phyloP scores from a whole-genome alignment of 164 flowering plant genomes.

The Aristolochia fimbriata region DNA sequence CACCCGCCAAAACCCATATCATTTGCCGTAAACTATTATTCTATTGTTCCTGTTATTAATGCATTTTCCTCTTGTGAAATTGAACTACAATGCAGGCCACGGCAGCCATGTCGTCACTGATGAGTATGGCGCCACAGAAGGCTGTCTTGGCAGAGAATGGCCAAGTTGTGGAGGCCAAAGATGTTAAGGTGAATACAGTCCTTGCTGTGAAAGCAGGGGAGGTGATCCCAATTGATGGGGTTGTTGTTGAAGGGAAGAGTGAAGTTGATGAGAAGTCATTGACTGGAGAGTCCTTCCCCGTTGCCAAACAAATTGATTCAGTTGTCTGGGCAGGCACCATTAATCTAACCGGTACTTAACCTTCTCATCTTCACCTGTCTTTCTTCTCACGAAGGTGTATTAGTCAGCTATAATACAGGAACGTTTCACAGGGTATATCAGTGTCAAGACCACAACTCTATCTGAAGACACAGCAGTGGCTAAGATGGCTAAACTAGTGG shows the following conservation, averaged over 20 bases:
- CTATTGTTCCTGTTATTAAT: not conserved
- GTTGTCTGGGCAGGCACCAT: slow-evolving; percentile 89
- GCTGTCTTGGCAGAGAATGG: slow-evolving; percentile 82
- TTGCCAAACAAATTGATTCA: slow-evolving; percentile 53
- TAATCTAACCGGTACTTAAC: slow-evolving; percentile 64
- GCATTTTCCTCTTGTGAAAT: not conserved
- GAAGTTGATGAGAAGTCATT: slow-evolving; percentile 85
- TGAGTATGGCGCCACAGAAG: slow-evolving; percentile 66
- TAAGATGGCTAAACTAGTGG: slow-evolving; percentile 87
- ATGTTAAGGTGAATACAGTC: slow-evolving; percentile 51
- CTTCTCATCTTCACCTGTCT: not conserved
- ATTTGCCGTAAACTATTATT: not conserved
- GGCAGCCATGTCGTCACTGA: slow-evolving; percentile 65
- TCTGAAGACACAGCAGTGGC: slow-evolving; percentile 86
- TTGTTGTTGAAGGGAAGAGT: slow-evolving; percentile 65
- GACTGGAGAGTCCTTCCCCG: slow-evolving; percentile 87
- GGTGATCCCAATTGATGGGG: slow-evolving; percentile 72
- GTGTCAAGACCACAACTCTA: slow-evolving; percentile 58
- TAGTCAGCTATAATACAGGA: not conserved
- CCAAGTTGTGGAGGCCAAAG: slow-evolving; percentile 45
- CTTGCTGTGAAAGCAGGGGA: slow-evolving; percentile 88
- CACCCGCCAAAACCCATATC: not conserved
- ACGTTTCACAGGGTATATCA: slow-evolving; percentile 51
- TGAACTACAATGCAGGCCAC: slow-evolving; percentile 38
- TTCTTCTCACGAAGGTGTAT: not conserved